phyloP scores from a whole-genome alignment of 179 eudicot genomes.

The Heliamphora pulchella region DNA sequence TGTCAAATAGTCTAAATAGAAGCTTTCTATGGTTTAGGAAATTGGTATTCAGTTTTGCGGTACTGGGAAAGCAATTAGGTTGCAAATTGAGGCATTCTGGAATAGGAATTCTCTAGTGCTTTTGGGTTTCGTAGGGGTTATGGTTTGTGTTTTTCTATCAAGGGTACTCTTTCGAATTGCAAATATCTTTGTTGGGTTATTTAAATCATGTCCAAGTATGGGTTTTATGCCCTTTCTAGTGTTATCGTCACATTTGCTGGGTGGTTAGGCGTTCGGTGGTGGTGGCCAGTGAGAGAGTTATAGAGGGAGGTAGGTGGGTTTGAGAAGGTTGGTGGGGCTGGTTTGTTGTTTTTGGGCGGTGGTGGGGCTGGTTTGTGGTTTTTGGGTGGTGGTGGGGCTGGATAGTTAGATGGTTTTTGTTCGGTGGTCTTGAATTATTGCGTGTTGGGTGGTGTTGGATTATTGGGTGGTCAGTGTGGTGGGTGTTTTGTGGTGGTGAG shows the following conservation, averaged over 20 bases:
- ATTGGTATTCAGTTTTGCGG: conserved; percentile 38
- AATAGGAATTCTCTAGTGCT: conserved; percentile 66
- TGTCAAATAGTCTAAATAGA: not conserved
- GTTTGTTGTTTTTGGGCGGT: too few relatives aligned
- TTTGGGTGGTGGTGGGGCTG: too few relatives aligned
- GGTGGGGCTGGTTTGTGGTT: too few relatives aligned
- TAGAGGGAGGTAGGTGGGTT: too few relatives aligned
- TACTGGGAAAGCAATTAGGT: conserved; percentile 54
- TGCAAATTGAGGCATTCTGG: conserved; percentile 94
- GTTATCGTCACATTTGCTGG: conserved; percentile 84
- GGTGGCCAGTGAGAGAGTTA: too few relatives aligned
- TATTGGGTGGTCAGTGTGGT: too few relatives aligned
- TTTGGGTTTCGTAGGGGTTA: conserved; percentile 64
- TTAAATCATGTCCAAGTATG: conserved; percentile 98
- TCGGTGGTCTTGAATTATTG: too few relatives aligned
- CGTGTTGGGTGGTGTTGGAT: too few relatives aligned
- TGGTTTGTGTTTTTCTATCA: conserved; percentile 76
- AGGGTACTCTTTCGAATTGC: conserved; percentile 89
- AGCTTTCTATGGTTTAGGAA: conserved; percentile 34
- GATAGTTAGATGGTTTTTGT: too few relatives aligned
- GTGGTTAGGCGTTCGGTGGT: too few relatives aligned
- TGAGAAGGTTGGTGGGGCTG: too few relatives aligned
- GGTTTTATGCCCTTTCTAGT: conserved; percentile 86
- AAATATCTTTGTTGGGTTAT: conserved; percentile 69
- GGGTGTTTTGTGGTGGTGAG: too few relatives aligned